phyloP scores from a whole-genome alignment of 2,329 filamentous ascomycete species.

The Exophiala viscosa region DNA sequence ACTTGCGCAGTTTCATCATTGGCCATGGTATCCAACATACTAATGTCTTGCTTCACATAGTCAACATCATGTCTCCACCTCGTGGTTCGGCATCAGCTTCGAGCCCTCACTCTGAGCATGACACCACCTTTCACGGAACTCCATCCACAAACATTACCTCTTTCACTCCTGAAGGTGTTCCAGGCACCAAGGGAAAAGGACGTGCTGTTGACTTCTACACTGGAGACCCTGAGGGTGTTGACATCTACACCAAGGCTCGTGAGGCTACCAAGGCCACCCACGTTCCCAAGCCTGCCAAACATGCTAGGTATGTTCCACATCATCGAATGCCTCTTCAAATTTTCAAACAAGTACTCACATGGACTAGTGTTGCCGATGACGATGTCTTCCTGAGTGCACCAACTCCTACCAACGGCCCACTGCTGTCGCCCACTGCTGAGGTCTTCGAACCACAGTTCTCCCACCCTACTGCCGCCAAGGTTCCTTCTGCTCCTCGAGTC shows the following conservation, averaged over 20 bases:
- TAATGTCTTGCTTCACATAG: not conserved
- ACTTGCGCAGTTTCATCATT: no score
- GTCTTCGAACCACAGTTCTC: constrained; percentile 16
- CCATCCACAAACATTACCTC: constrained; percentile 62
- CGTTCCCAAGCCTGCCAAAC: not conserved
- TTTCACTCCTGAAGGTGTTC: constrained; percentile 60
- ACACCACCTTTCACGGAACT: constrained; percentile 48
- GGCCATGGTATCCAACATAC: no score
- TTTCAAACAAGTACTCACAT: constrained; percentile 15
- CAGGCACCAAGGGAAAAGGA: constrained; percentile 35
- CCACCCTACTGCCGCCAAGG: constrained; percentile 6
- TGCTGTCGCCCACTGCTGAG: constrained; percentile 26
- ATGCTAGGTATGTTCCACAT: constrained; percentile 7
- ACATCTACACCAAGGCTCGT: not conserved
- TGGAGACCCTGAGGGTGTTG: not conserved
- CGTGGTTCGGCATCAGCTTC: constrained; percentile 15
- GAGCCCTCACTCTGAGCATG: constrained; percentile 19
- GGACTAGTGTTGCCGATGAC: constrained; percentile 27
- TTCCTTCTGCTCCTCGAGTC: not conserved
- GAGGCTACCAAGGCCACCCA: not conserved
- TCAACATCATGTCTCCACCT: constrained; percentile 12
- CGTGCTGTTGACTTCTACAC: not conserved
- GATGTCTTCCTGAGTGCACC: constrained; percentile 35
- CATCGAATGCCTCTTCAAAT: not conserved
- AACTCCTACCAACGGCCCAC: constrained; percentile 28